Evolutionary conservation across 2,329 filamentous ascomycete genomes (phyloP).

Genomic region (Microdochium bolleyi): DNA sequence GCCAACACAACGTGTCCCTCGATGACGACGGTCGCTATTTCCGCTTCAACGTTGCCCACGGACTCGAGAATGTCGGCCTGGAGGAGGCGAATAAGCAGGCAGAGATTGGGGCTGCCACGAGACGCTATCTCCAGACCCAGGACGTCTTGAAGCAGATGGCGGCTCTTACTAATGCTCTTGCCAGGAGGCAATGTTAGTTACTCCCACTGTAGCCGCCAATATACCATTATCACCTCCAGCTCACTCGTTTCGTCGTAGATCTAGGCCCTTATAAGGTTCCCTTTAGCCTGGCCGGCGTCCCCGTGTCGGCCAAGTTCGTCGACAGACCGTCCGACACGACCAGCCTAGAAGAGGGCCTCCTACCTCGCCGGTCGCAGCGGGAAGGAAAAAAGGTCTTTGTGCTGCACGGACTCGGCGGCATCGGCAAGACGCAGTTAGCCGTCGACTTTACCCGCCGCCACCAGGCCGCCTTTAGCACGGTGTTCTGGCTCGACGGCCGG

Average conservation of each 20-base stretch:
- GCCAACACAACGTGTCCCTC: slow-evolving; percentile 20
- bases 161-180: slow-evolving; percentile 7
- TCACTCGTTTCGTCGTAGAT: slow-evolving; percentile 4
- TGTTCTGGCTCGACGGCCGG: slow-evolving; percentile 32
- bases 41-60: slow-evolving; percentile 33
- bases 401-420: not conserved
- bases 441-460: slow-evolving; percentile 7
- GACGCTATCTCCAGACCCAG: slow-evolving; percentile 16
- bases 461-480: slow-evolving; percentile 22
- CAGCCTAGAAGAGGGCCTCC: slow-evolving; percentile 9
- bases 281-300: not conserved
- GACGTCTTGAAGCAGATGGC: slow-evolving; percentile 12
- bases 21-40: slow-evolving; percentile 25
- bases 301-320: not conserved
- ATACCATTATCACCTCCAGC: not conserved
- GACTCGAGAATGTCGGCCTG: slow-evolving; percentile 29
- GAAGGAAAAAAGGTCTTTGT: not conserved
- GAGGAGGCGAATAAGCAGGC: slow-evolving; percentile 24
- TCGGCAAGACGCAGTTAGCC: not conserved
- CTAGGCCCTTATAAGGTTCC: slow-evolving; percentile 5
- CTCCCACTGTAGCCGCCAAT: slow-evolving; percentile 1
- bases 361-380: slow-evolving; percentile 1
- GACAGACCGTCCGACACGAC: slow-evolving; percentile 12
- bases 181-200: slow-evolving; percentile 11
- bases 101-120: slow-evolving; percentile 17